Evolutionary conservation across 495 filamentous ascomycete genomes (phyloP).

Genomic region (Margaritispora aquatica): DNA sequence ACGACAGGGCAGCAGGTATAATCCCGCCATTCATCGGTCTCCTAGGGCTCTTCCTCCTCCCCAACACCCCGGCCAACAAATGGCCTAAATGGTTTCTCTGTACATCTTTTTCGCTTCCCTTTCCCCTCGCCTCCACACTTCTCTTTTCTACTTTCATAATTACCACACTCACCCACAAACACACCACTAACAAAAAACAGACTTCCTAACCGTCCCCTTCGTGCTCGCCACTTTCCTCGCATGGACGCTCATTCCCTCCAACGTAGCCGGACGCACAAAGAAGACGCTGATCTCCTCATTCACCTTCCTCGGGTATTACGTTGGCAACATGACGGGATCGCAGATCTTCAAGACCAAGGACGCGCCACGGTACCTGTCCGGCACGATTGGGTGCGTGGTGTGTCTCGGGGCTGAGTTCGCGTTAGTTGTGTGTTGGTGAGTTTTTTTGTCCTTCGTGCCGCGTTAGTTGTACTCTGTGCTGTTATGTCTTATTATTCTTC

Average conservation of each 20-base stretch:
- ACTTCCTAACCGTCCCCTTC: constrained; percentile 3
- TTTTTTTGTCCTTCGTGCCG: background rate
- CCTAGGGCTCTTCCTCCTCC: background rate
- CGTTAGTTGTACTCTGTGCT: too few relatives aligned
- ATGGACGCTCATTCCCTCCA: constrained; percentile 6
- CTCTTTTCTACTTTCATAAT: too few relatives aligned
- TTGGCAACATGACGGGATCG: constrained; percentile 13
- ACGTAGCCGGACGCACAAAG: constrained; percentile 37
- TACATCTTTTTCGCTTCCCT: background rate
- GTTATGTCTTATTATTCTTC: too few relatives aligned
- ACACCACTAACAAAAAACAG: background rate
- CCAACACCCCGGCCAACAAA: background rate
- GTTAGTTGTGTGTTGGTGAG: constrained; percentile 44
- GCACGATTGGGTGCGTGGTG: constrained; percentile 59
- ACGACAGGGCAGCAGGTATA: background rate
- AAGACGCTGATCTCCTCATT: constrained; percentile 58
- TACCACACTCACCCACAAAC: background rate
- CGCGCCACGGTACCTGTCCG: constrained; percentile 53
- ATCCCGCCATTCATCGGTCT: background rate
- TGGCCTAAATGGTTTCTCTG: constrained; percentile 3
- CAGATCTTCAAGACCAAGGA: constrained; percentile 21
- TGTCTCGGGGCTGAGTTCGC: constrained; percentile 48
- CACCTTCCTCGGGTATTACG: constrained; percentile 45
- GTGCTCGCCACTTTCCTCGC: background rate
- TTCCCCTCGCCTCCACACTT: background rate